Evolutionary conservation across 768 basidiomycete species (phyloP), one percentile per base, ranked within the genome.

Genomic region (Hysterangium stoloniferum): DNA sequence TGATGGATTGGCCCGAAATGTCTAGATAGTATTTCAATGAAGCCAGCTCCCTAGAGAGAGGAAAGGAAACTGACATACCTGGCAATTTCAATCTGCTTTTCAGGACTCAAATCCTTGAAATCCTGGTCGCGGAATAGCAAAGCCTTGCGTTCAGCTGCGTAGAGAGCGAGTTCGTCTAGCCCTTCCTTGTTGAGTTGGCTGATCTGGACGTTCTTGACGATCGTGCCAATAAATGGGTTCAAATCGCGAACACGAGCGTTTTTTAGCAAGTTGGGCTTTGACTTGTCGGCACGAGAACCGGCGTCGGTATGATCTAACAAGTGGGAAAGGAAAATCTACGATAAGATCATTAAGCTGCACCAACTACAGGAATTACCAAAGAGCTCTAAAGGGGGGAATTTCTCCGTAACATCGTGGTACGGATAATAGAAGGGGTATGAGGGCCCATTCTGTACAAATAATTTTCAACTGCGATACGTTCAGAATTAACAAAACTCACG

Each of bases 71-170:
- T n/a, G 29, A 35, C 29, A 4, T 42, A 71, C 73, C 62, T 68
- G 6, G 74, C 72, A 31, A 78, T 70, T 57, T 73, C 77, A 52
- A 78, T 73, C 54, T 78, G 78, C 48, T 67, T 61, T 35, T 79
- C 76, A 6, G 74, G 67, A 1, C 65, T 64, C n/a, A 79, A 53
- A 54, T 78, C 77, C 63, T 78, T 79, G 65, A 80, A 79, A 61
- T 80, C 74, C 55, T 80, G 79, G 62, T 80, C 71, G 17, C 78
- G 71, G 69, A 79, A 78, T 5, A 78, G 43, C 8, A 80, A 59
- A 29, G 79, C 68, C 61, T 77, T 78, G 37, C 76, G 60, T 61
- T 79, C 72, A 1, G 75, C 78, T 32, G 74, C 66, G 52, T 66
- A 70, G 4, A 78, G 66, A 4, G 75, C 76, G 12, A 59, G 55